Conservation (phyloP, 2,329 filamentous ascomycete genomes). For the Aspergillus nomiae region DNA sequence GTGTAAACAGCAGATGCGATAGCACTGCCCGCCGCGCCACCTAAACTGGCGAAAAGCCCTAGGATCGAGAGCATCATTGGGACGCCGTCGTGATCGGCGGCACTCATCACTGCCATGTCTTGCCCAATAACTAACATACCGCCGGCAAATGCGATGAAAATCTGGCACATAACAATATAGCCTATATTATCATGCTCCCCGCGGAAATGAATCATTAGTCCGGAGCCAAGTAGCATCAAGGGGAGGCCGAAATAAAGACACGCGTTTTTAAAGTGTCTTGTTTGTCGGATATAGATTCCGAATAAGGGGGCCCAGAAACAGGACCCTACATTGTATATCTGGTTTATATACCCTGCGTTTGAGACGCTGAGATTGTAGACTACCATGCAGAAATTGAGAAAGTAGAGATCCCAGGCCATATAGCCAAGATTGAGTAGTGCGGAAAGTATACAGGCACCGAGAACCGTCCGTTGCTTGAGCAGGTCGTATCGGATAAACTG, state of each 20-base stretch:
- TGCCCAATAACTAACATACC: conserved; percentile 56
- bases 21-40: conserved; percentile 34
- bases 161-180: conserved; percentile 57
- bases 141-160: conserved; percentile 57
- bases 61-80: conserved; percentile 46
- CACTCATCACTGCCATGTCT: conserved; percentile 61
- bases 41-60: conserved; percentile 35
- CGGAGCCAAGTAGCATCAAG: conserved; percentile 53
- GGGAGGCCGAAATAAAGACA: conserved; percentile 55
- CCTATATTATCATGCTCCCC: conserved; percentile 49
- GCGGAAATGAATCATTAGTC: conserved; percentile 59
- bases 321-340: conserved; percentile 58
- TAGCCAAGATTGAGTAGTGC: conserved; percentile 52
- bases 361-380: conserved; percentile 50
- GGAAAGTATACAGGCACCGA: conserved; percentile 55
- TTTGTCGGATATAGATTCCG: conserved; percentile 53
- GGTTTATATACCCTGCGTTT: conserved; percentile 49
- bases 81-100: conserved; percentile 56
- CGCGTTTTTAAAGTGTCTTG: conserved; percentile 55
- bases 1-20: not conserved
- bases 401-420: conserved; percentile 58
- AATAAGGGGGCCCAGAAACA: conserved; percentile 54
- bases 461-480: conserved; percentile 51
- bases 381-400: conserved; percentile 56
- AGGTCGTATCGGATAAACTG: conserved; percentile 58